Evolutionary conservation across 176 grass and related monocot genomes (phyloP), one percentile per base, ranked within the genome.

Genomic region (Neostapfia colusana): DNA sequence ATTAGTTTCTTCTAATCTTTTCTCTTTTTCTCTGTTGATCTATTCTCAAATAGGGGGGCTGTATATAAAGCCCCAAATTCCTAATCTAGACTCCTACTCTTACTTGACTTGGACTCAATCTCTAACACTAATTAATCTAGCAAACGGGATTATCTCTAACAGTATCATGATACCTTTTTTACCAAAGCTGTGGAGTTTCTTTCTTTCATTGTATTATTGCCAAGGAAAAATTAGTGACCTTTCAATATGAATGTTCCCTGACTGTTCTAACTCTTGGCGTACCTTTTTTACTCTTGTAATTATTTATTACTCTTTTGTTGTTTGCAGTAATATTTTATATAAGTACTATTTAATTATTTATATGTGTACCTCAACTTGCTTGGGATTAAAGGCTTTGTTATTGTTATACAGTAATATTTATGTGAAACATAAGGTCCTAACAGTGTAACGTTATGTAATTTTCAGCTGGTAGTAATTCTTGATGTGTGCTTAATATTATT

Each of bases 161-260:
- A n/a, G 27, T 37, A 37, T 35, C 9, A 73, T 62, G 35, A 53
- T 63, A 53, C 3, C n/a, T 64, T 67, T 54, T 67, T 63, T 72
- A 75, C 7, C 15, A 62, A 67, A 57, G n/a, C 45, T 12, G 43
- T 13, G 54, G 3, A 72, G 41, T 10, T 40, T 73, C 20, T 69
- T 72, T 63, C 34, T 78, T 21, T 59, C 3, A 10, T 40, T 36
- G 49, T 73, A 62, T 79, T 61, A 37, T 75, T 71, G 23, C 31
- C 37, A 63, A 79, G 23, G 8, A 14, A 56, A 67, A 82, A 67
- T 4, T 66, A 73, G 34, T 14, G 50, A 35, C 10, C 34, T 73
- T 41, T 17, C 73, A 48, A 73, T 51, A 78, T 45, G 42, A 60
- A 73, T 63, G 16, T 18, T 39, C 8, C 26, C 23, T 13, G n/a